Conservation (phyloP, 108 stramenopile species). For the Fragilariopsis cylindrus region DNA sequence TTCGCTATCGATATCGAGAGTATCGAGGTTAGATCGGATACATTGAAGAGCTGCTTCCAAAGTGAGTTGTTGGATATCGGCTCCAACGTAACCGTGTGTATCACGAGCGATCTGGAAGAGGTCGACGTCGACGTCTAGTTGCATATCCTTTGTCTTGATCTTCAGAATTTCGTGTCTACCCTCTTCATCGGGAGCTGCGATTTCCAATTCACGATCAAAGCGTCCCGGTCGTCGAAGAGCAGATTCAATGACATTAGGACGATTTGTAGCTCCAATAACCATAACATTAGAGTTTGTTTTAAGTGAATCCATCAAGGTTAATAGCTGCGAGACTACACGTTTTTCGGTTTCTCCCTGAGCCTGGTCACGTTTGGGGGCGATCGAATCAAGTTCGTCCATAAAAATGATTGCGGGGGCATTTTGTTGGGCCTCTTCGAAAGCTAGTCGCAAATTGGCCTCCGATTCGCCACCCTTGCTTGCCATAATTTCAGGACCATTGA, state of each 20-base stretch:
- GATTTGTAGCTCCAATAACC: slow-evolving; percentile 98
- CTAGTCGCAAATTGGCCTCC: slow-evolving; percentile 94
- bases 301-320: slow-evolving; percentile 98
- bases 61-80: slow-evolving; percentile 95
- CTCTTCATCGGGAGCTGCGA: slow-evolving; percentile 98
- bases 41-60: slow-evolving; percentile 95
- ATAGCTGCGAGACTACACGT: slow-evolving; percentile 95
- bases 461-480: slow-evolving; percentile 95
- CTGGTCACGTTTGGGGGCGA: slow-evolving; percentile 98
- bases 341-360: slow-evolving; percentile 94
- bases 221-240: slow-evolving; percentile 96
- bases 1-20: slow-evolving; percentile 84
- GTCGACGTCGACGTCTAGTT: slow-evolving; percentile 79
- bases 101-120: slow-evolving; percentile 90
- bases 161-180: slow-evolving; percentile 94
- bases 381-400: slow-evolving; percentile 98
- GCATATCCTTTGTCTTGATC: slow-evolving; percentile 97
- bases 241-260: slow-evolving; percentile 95
- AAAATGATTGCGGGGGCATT: slow-evolving; percentile 96
- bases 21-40: slow-evolving; percentile 88
- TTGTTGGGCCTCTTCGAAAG: slow-evolving; percentile 92
- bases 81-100: slow-evolving; percentile 98
- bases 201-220: slow-evolving; percentile 97
- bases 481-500: slow-evolving; percentile 99
- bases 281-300: slow-evolving; percentile 93